A percentile compares a stretch with the other conserved stretches of the same genome.
Evolutionary conservation across 495 filamentous ascomycete genomes (phyloP).

Genomic region (Symbiotaphrina buchneri): DNA sequence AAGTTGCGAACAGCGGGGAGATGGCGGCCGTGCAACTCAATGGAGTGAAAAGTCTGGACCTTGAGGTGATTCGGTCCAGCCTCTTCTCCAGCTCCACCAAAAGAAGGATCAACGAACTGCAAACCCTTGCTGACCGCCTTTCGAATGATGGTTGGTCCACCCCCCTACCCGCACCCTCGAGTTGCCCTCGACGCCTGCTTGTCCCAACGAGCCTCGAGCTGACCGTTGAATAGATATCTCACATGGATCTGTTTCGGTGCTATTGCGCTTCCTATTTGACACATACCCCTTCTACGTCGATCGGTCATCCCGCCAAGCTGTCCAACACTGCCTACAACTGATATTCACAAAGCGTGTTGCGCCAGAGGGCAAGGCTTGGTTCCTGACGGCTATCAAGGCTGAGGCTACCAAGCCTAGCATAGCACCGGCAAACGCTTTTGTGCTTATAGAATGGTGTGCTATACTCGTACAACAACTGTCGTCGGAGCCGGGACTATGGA

Average conservation of each 20-base stretch:
- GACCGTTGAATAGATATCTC: slow-evolving; percentile 9
- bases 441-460: slow-evolving; percentile 79
- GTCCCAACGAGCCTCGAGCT: slow-evolving; percentile 6
- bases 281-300: slow-evolving; percentile 80
- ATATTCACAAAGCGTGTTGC: slow-evolving; percentile 29
- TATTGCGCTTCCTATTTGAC: slow-evolving; percentile 54
- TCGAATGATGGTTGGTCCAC: slow-evolving; percentile 17
- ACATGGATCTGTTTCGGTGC: slow-evolving; percentile 12
- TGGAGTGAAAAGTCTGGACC: no score
- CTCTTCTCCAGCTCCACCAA: slow-evolving; percentile 23
- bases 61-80: background rate
- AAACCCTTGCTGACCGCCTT: slow-evolving; percentile 19
- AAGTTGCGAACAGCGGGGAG: no score
- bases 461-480: slow-evolving; percentile 39
- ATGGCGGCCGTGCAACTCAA: no score
- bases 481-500: slow-evolving; percentile 27
- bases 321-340: slow-evolving; percentile 47
- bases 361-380: slow-evolving; percentile 28
- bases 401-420: slow-evolving; percentile 57
- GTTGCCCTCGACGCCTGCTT: background rate
- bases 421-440: slow-evolving; percentile 59
- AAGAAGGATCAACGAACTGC: slow-evolving; percentile 19
- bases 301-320: slow-evolving; percentile 58
- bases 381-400: slow-evolving; percentile 28
- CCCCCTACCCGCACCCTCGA: no score